A percentile compares a stretch with the other conserved stretches of the same genome.
phyloP scores from a whole-genome alignment of 371 early-diverging fungal genomes.

The Mortierella sp. region DNA sequence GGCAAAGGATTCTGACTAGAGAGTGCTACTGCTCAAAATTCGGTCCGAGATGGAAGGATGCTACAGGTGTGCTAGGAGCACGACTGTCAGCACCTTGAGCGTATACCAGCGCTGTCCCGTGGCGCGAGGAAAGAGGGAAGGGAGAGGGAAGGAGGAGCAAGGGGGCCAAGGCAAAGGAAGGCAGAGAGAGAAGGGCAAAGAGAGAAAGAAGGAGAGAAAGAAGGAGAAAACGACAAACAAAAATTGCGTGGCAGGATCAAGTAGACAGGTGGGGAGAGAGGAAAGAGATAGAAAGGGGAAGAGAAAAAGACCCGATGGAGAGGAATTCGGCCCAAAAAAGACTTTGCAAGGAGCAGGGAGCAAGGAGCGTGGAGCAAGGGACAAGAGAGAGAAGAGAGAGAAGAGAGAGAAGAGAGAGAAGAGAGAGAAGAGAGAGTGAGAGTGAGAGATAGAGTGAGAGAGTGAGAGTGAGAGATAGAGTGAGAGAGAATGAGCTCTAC shows the following conservation, averaged over 20 bases:
- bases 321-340: too few species aligned
- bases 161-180: background rate
- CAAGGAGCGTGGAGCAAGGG: background rate
- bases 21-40: too few species aligned
- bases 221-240: slow-evolving; percentile 1
- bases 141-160: background rate
- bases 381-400: background rate
- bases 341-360: too few species aligned
- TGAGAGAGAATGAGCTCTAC: background rate
- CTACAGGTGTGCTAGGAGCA: too few species aligned
- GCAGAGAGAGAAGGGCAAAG: background rate
- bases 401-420: background rate
- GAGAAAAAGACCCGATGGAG: background rate
- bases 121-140: background rate
- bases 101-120: too few species aligned
- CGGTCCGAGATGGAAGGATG: too few species aligned
- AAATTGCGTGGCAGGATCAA: background rate
- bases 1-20: too few species aligned
- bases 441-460: too few species aligned
- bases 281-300: background rate
- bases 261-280: background rate
- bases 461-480: too few species aligned
- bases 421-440: background rate
- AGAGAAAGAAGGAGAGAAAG: slow-evolving; percentile 5
- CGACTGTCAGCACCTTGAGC: too few species aligned